phyloP scores from a whole-genome alignment of 2,329 filamentous ascomycete genomes.

The Diaporthe velutina region DNA sequence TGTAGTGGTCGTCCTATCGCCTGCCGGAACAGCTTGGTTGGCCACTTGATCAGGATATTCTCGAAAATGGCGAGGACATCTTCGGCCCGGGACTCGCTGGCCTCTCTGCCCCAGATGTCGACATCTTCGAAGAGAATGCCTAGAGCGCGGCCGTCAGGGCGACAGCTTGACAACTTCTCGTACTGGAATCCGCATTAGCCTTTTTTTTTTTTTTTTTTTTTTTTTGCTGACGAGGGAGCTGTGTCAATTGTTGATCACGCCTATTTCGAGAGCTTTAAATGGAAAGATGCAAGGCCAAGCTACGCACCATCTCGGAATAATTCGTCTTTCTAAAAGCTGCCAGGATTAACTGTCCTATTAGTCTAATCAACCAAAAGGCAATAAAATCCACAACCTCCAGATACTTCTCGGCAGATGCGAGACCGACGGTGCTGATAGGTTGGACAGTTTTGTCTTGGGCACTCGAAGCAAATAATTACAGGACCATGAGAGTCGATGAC shows the following conservation, averaged over 20 bases:
- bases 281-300: no score
- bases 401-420: neutral
- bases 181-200: neutral
- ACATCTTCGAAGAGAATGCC: constrained; percentile 3
- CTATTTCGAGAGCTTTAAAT: no score
- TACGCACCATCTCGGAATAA: neutral
- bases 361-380: neutral
- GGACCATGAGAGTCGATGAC: neutral
- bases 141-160: neutral
- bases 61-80: neutral
- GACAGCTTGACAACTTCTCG: neutral
- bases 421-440: neutral
- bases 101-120: constrained; percentile 3
- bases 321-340: no score
- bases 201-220: neutral
- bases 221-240: neutral
- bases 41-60: neutral
- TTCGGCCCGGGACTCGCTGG: neutral
- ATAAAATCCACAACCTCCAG: neutral
- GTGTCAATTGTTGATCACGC: no score
- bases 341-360: neutral
- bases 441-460: neutral
- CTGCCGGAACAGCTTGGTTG: neutral
- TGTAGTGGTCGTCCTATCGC: neutral
- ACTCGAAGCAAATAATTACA: neutral